phyloP scores from a whole-genome alignment of 805 yeast genomes.

The Barnettozyma californica region DNA sequence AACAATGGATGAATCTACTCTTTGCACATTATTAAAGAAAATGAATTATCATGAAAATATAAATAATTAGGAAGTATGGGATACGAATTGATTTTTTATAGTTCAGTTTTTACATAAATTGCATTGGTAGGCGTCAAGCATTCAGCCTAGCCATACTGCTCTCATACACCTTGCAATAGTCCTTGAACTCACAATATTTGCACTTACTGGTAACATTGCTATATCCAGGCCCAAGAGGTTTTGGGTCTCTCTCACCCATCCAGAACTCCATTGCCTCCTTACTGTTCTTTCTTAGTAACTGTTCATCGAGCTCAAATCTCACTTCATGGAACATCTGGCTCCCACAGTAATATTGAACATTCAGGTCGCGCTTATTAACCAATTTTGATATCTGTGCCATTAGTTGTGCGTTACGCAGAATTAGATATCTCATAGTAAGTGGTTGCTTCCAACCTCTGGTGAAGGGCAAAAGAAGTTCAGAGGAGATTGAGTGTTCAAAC shows the following conservation, averaged over 20 bases:
- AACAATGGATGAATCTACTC: not conserved
- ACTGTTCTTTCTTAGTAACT: slow-evolving; percentile 27
- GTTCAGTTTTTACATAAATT: not conserved
- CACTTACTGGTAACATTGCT: slow-evolving; percentile 39
- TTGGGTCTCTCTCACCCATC: slow-evolving; percentile 52
- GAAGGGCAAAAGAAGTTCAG: slow-evolving; percentile 26
- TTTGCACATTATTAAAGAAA: not conserved
- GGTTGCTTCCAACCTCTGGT: slow-evolving; percentile 44
- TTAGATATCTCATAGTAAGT: slow-evolving; percentile 51
- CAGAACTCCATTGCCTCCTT: slow-evolving; percentile 42
- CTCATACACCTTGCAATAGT: slow-evolving; percentile 33
- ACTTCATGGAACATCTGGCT: slow-evolving; percentile 37
- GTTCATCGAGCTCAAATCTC: slow-evolving; percentile 33
- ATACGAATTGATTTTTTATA: not conserved
- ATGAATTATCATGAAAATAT: not conserved
- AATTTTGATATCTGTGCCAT: slow-evolving; percentile 30
- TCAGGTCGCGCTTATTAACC: slow-evolving; percentile 29
- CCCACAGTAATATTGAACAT: slow-evolving; percentile 50
- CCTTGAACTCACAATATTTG: slow-evolving; percentile 47
- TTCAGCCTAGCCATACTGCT: not conserved
- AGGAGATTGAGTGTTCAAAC: not conserved
- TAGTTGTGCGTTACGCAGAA: slow-evolving; percentile 49
- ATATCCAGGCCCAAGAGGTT: slow-evolving; percentile 32
- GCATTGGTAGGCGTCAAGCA: not conserved
- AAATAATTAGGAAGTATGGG: not conserved